Base-by-base conservation (phyloP, 768 basidiomycete species). In the Termitomyces sp. region DNA sequence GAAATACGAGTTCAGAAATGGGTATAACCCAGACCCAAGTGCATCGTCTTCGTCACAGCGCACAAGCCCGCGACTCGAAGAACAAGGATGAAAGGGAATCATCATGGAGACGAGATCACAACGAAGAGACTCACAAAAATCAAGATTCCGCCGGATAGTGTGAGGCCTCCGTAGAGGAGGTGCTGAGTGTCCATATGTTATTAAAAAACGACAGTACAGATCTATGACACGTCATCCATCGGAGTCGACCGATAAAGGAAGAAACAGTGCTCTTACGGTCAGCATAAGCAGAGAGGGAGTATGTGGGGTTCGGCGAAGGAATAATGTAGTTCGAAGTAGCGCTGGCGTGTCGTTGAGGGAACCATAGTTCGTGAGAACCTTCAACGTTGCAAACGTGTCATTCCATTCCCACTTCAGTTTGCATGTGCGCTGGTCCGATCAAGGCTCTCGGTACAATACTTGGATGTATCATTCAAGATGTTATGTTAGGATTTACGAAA, bases 51-150 rank as follows among this genome's bases (percentile, higher is more conserved):
- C 72, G 79, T 75, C 75, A 69, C 76, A 78, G 82, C 89, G 88
- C 80, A 69, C 70, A 70, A 73, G 79, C 90, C 86, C 85, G 74
- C 66, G 69, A 77, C 87, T 92, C 91, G 78, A 88, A 92, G 90
- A 92, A 93, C 90, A 93, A 93, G 90, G 90, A 93, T 93, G 91
- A 90, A 82, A 71, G 58, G 75, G 77, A 76, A 64, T 75, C 87
- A 89, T 90, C 89, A 74, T 67, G 23, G 23, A 18, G 47, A 28
- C 12, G 30, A 30, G 18, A 50, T 53, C n/a, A 28, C 43, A 9
- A 52, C 28, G n/a, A 43, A 49, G 20, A 65, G 41, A 75, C 79
- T 75, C 67, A 80, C 79, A 68, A 72, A 65, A 50, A 72, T 57
- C 28, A 77, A 53, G 57, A 69, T 68, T 32, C 70, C 72, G 23